Evolutionary conservation across 164 flowering plant species (phyloP), one percentile per base, ranked within the genome.

Genomic region (Sextonia rubra): DNA sequence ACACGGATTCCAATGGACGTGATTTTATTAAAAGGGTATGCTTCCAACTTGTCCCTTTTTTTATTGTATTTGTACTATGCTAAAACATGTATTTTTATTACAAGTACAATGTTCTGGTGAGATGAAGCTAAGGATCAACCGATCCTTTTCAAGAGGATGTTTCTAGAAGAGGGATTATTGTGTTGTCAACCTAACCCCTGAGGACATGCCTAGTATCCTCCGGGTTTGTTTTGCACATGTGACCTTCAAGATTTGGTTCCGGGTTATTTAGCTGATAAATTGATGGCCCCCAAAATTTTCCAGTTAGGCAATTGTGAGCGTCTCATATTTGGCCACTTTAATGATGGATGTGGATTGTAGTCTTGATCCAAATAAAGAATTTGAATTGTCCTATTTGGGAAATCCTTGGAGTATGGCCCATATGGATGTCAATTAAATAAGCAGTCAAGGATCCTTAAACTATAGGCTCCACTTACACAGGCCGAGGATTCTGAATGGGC

Each of bases 1-100:
- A 82, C 75, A 91, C 99, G 49, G 97, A 94, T 83, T 92, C 99
- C n/a, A 92, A 85, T 80, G 99, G 99, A 22, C 89, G 98, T 64
- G 99, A 94, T 75, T 95, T 93, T 76, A 83, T 95, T 49, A 86
- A 84, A 86, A 86, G 99, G 88, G 99, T 95, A 83, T 61, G 26
- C 27, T 74, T 74, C 27, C 11, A 20, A 37, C 47, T n/a, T 8
- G 27, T 47, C 14, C 5, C n/a, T n/a, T 65, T 29, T 29, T 26
- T 27, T 29, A 64, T 64, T 64, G 27, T 6, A 64, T 29, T 24
- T 61, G 64, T 12, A 9, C 17, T 52, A 2, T 52, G 58, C 58
- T 52, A 15, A 15, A 20, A 20, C 58, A 3, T 52, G 17, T 3
- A 4, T 52, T 5, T 52, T 12, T 4, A 52, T 52, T 52, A 52